Evolutionary conservation across 2,329 filamentous ascomycete species (phyloP).

Genomic region (Fusarium aywerte): DNA sequence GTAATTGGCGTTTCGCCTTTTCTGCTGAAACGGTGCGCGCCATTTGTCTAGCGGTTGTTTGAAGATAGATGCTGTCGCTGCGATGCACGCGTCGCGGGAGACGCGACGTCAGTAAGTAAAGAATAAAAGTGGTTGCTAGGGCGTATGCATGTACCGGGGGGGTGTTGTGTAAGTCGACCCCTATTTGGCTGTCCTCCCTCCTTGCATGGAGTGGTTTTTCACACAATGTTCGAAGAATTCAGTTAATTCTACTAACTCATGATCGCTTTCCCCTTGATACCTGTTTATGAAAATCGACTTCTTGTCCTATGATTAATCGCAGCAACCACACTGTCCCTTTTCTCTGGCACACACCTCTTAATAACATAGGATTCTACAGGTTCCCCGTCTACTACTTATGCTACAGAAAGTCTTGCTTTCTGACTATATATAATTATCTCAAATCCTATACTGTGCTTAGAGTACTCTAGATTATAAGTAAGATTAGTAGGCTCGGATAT

Average conservation of each 20-base stretch:
- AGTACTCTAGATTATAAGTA: too few relatives aligned
- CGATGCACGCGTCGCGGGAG: conserved; percentile 47
- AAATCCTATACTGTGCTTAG: too few relatives aligned
- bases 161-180: conserved; percentile 18
- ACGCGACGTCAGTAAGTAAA: conserved; percentile 43
- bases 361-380: too few relatives aligned
- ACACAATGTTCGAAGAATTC: not conserved
- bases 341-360: too few relatives aligned
- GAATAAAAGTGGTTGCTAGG: conserved; percentile 36
- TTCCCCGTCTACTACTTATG: too few relatives aligned
- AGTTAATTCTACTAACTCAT: not conserved
- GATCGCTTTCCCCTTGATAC: too few relatives aligned
- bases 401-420: too few relatives aligned
- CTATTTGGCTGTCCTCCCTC: not conserved
- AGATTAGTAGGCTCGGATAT: too few relatives aligned
- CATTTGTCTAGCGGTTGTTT: conserved; percentile 40
- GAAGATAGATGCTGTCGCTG: conserved; percentile 9
- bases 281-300: too few relatives aligned
- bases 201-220: not conserved
- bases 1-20: conserved; percentile 33
- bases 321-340: too few relatives aligned
- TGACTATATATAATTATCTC: too few relatives aligned
- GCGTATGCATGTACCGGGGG: conserved; percentile 39
- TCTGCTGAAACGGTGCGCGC: conserved; percentile 35
- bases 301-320: too few relatives aligned